A percentile compares a stretch with the other conserved stretches of the same genome.
These are phyloP conservation scores for Lipomyces oligophaga DNA, from an alignment of 805 yeast species.

Conservation along the genomic window DNA sequence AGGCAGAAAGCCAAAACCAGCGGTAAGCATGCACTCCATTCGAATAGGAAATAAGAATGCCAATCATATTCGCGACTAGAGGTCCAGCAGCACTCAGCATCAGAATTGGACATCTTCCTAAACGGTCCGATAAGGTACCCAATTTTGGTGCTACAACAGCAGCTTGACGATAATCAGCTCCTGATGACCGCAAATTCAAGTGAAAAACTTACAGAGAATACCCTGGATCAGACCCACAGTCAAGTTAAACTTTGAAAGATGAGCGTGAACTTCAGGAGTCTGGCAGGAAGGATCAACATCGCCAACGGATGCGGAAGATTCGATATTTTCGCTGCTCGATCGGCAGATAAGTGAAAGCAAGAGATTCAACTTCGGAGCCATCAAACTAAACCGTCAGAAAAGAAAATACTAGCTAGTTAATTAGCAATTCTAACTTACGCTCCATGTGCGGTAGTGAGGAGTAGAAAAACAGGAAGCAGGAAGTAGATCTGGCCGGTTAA, in stretches of 20 bases:
- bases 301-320: constrained; percentile 3
- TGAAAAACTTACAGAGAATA: constrained; percentile 5
- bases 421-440: constrained; percentile 11
- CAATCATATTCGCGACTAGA: constrained; percentile 7
- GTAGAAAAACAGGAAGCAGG: constrained; percentile 17
- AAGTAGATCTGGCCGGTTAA: constrained; percentile 11
- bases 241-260: constrained; percentile 19
- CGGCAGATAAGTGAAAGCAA: constrained; percentile 17
- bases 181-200: no score
- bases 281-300: constrained; percentile 22
- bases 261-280: constrained; percentile 20
- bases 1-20: constrained; percentile 44
- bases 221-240: constrained; percentile 18
- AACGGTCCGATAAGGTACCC: constrained; percentile 24
- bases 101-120: constrained; percentile 22
- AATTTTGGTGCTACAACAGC: constrained; percentile 20
- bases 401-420: background rate
- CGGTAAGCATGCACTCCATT: constrained; percentile 23
- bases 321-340: constrained; percentile 8
- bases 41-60: constrained; percentile 13
- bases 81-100: constrained; percentile 18
- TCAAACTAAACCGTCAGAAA: constrained; percentile 8
- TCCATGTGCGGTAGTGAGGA: constrained; percentile 18
- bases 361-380: constrained; percentile 24
- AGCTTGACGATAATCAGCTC: constrained; percentile 4